phyloP scores from a whole-genome alignment of 208 protist species.

The Tritrichomonas musculus region DNA sequence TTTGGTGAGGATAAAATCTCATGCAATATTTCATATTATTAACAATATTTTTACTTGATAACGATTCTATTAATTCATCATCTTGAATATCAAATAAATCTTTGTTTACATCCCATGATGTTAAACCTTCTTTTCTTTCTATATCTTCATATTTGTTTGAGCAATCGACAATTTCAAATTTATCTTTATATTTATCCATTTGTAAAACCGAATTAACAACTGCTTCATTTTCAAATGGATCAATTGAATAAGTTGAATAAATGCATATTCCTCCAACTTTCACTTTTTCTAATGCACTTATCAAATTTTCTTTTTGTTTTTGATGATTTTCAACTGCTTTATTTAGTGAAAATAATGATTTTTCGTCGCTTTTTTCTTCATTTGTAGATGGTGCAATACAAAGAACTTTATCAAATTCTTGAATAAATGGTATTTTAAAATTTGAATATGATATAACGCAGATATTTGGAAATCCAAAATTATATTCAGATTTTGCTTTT shows the following conservation, averaged over 20 bases:
- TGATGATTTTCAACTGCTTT: constrained; percentile 37
- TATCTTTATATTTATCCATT: background rate
- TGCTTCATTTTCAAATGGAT: constrained; percentile 60
- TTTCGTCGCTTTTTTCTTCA: constrained; percentile 52
- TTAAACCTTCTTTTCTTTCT: background rate
- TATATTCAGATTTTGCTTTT: background rate
- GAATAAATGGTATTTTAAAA: background rate
- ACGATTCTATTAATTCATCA: no score
- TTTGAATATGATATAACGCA: background rate
- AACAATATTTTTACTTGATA: no score
- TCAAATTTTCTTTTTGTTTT: constrained; percentile 42
- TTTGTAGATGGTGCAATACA: constrained; percentile 54
- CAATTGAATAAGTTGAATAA: constrained; percentile 59
- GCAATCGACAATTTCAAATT: background rate
- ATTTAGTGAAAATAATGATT: constrained; percentile 39
- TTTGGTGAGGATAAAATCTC: no score
- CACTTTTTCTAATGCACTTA: constrained; percentile 29
- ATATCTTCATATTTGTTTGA: background rate
- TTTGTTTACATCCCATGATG: background rate
- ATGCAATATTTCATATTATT: no score
- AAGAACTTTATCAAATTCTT: constrained; percentile 41
- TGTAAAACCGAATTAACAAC: constrained; percentile 52
- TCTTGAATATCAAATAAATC: no score
- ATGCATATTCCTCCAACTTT: constrained; percentile 47
- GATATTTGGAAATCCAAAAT: background rate